Evolutionary conservation across 352 stramenopile species (phyloP), one percentile per base, ranked within the genome.

Genomic region (Globisporangium solare): DNA sequence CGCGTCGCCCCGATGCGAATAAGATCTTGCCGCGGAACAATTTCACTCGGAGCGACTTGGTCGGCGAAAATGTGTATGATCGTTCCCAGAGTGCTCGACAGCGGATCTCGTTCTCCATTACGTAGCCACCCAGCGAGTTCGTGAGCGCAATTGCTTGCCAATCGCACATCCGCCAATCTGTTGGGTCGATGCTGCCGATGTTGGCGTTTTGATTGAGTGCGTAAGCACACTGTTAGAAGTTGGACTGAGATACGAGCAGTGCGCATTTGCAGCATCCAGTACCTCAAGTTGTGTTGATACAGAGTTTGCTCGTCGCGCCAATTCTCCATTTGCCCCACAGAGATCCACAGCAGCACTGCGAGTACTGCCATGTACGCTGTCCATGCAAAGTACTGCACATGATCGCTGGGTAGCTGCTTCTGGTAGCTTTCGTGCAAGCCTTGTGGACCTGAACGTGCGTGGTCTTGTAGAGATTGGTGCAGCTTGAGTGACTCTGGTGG

Each of bases 111-210:
- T 66, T 47, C 0, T 24, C 56, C 27, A 35, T 35, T 35, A 6
- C 10, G 27, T 10, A 35, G 27, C 5, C 27, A 10, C 5, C 27
- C 27, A 35, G 27, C 2, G 27, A 35, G 10, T 10, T 35, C 27
- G 6, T 35, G 27, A 21, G 10, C 37, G 43, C 63, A 64, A 17
- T 47, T 47, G 17, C 61, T 3, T 62, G 58, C n/a, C 63, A 60
- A 21, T 84, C 70, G 39, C 85, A 51, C n/a, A 74, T 58, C 13
- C 76, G 70, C 77, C 77, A 88, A 51, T 86, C 77, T 14, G 70
- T 64, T 3, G 71, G 73, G 41, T 88, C 77, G 55, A 72, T 60
- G 14, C 71, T 78, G 54, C 39, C 4, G 51, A 64, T 24, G 40
- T 35, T 35, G 27, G 2, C 24, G 24, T n/a, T 35, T 35, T 35